A percentile compares a stretch with the other conserved stretches of the same genome.
Evolutionary conservation across 352 stramenopile genomes (phyloP).

Genomic region (Pythium grandisporangium): DNA sequence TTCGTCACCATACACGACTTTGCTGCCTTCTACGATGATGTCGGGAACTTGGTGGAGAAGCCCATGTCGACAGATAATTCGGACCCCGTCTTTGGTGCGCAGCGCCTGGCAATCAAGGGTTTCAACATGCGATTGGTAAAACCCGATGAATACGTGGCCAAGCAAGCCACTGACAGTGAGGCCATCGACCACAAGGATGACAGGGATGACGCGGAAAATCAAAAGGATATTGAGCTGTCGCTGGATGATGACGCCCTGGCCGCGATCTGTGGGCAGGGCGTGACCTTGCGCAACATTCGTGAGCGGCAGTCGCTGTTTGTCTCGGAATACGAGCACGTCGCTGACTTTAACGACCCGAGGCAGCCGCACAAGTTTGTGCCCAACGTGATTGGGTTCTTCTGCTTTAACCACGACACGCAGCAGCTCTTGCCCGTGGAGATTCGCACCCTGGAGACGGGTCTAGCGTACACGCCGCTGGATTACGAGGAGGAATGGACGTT

Average conservation of each 20-base stretch:
- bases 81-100: conserved; percentile 26
- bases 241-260: conserved; percentile 17
- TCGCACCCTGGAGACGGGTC: conserved; percentile 19
- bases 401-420: conserved; percentile 14
- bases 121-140: conserved; percentile 24
- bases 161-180: neutral
- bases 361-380: conserved; percentile 25
- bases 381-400: conserved; percentile 30
- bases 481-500: conserved; percentile 27
- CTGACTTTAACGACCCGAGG: conserved; percentile 18
- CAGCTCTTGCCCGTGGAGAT: conserved; percentile 35
- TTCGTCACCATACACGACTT: conserved; percentile 13
- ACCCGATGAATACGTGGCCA: conserved; percentile 1
- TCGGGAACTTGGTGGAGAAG: conserved; percentile 1
- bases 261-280: conserved; percentile 15
- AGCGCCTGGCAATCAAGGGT: conserved; percentile 30
- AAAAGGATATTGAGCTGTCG: conserved; percentile 1
- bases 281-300: conserved; percentile 11
- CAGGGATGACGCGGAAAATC: neutral
- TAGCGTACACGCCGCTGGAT: conserved; percentile 42
- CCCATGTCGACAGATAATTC: conserved; percentile 19
- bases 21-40: conserved; percentile 18
- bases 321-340: conserved; percentile 20
- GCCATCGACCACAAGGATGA: conserved; percentile 3
- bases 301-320: conserved; percentile 22